Evolutionary conservation across 768 basidiomycete species (phyloP).

Genomic region (Leucogyrophana mollusca): DNA sequence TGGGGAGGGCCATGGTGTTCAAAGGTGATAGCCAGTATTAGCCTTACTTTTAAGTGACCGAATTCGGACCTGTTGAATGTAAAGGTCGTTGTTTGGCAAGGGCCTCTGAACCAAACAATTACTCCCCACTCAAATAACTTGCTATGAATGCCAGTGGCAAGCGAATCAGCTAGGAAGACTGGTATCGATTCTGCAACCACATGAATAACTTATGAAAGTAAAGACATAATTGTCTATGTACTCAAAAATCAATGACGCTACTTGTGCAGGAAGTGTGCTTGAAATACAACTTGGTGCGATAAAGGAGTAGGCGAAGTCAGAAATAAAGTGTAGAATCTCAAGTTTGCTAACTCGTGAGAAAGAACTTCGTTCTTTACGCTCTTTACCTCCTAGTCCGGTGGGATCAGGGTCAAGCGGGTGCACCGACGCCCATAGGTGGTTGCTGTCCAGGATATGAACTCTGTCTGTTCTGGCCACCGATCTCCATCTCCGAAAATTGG

Average conservation of each 20-base stretch:
- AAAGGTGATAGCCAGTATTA: not conserved
- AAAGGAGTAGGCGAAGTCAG: too few relatives aligned
- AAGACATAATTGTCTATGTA: not conserved
- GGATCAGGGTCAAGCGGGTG: not conserved
- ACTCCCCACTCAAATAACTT: not conserved
- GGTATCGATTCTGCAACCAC: too few relatives aligned
- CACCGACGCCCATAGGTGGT: not conserved
- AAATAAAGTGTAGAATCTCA: too few relatives aligned
- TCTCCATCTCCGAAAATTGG: constrained; percentile 30
- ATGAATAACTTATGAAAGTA: too few relatives aligned
- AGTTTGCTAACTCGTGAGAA: too few relatives aligned
- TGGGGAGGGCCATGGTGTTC: constrained; percentile 72
- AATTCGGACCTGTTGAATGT: not conserved
- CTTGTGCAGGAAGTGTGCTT: too few relatives aligned
- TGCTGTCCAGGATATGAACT: not conserved
- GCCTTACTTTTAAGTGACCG: too few relatives aligned
- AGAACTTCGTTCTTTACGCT: too few relatives aligned
- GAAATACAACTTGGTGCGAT: too few relatives aligned
- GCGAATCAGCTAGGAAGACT: not conserved
- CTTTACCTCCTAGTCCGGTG: too few relatives aligned
- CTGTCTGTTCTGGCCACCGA: constrained; percentile 9
- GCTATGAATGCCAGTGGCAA: too few relatives aligned
- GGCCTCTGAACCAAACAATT: not conserved
- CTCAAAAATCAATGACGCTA: too few relatives aligned
- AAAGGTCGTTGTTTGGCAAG: not conserved